Evolutionary conservation across 1,284 basidiomycete genomes (phyloP).

Genomic region (Rhodotorula sp.): DNA sequence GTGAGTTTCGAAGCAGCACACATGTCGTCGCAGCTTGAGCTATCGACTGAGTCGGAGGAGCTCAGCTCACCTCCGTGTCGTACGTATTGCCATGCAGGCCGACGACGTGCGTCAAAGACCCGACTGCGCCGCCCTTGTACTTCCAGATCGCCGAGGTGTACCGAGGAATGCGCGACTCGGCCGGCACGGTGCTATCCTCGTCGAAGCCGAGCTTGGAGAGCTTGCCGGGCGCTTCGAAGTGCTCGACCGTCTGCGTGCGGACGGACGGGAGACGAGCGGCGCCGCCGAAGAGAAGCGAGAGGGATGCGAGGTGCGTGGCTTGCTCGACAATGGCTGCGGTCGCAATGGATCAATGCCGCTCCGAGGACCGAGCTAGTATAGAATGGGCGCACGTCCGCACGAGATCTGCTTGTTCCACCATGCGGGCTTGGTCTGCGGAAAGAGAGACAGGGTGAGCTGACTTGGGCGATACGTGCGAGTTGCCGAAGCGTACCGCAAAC

Average conservation of each 20-base stretch:
- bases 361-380: neutral
- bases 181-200: conserved; percentile 67
- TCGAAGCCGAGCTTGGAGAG: conserved; percentile 78
- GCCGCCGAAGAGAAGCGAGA: conserved; percentile 55
- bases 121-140: conserved; percentile 86
- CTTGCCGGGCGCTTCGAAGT: conserved; percentile 81
- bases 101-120: conserved; percentile 80
- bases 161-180: conserved; percentile 64
- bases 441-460: no score
- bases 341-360: no score
- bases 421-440: conserved; percentile 43
- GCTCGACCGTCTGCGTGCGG: conserved; percentile 79
- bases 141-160: conserved; percentile 62
- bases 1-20: no score
- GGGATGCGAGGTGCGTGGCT: conserved; percentile 47
- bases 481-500: conserved; percentile 53
- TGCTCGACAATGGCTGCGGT: conserved; percentile 46
- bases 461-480: no score
- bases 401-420: conserved; percentile 94
- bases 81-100: conserved; percentile 86
- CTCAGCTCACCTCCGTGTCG: conserved; percentile 47
- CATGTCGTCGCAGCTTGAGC: no score
- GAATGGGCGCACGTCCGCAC: conserved; percentile 39
- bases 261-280: conserved; percentile 70
- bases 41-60: no score